phyloP scores from a whole-genome alignment of 768 basidiomycete genomes.

The Xerocomus brunneocitrinus region DNA sequence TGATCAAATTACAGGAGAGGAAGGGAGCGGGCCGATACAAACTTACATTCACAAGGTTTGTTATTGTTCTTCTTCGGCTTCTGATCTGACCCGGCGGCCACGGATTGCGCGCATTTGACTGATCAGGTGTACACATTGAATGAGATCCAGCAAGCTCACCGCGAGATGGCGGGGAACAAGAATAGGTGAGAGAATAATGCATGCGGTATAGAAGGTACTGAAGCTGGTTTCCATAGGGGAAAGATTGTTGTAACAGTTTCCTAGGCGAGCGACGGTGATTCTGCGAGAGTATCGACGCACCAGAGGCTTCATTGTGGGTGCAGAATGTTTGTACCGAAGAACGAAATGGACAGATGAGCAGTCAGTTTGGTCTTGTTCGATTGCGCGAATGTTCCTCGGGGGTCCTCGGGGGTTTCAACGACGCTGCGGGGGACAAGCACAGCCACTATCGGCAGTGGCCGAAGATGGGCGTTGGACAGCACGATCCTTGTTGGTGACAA shows the following conservation, averaged over 20 bases:
- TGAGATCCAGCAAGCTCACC: slow-evolving; percentile 73
- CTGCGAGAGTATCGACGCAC: neutral
- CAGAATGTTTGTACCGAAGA: neutral
- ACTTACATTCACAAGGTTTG: slow-evolving; percentile 76
- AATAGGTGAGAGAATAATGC: slow-evolving; percentile 36
- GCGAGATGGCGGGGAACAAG: slow-evolving; percentile 77
- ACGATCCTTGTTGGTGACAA: slow-evolving; percentile 1
- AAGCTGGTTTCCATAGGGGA: slow-evolving; percentile 19
- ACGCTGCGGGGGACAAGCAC: neutral
- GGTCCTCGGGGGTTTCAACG: slow-evolving; percentile 2
- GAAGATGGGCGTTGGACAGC: neutral
- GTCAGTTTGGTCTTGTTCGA: neutral
- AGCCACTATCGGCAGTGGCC: slow-evolving; percentile 7
- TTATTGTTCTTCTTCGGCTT: slow-evolving; percentile 10
- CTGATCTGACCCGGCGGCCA: slow-evolving; percentile 10
- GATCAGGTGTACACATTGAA: slow-evolving; percentile 74
- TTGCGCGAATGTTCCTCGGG: neutral
- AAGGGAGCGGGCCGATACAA: slow-evolving; percentile 57
- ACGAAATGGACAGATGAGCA: neutral
- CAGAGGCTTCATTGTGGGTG: slow-evolving; percentile 1
- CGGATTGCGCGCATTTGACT: slow-evolving; percentile 2
- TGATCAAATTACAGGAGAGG: slow-evolving; percentile 51
- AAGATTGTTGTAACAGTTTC: slow-evolving; percentile 29
- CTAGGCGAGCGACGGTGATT: slow-evolving; percentile 15
- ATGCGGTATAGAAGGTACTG: neutral